Conservation (phyloP, 2,329 filamentous ascomycete species). For the Parastagonospora nodorum region DNA sequence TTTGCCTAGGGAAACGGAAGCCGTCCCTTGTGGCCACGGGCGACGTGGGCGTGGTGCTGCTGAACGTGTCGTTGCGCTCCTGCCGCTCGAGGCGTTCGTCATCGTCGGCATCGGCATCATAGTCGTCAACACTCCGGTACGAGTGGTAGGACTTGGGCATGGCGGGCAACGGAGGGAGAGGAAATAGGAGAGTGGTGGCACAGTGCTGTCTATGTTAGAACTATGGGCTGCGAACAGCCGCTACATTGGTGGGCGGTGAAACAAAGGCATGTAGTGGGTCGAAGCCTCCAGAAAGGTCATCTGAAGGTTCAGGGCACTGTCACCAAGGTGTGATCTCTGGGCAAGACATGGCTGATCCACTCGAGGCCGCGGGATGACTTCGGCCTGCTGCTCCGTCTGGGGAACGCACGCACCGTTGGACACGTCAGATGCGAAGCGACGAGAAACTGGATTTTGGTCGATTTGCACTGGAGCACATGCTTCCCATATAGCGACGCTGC, state of each 20-base stretch:
- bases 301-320: constrained; percentile 28
- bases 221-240: not conserved
- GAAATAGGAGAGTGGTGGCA: not conserved
- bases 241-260: constrained; percentile 16
- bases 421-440: not conserved
- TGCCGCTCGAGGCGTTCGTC: constrained; percentile 38
- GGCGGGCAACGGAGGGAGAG: constrained; percentile 9
- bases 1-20: constrained; percentile 33
- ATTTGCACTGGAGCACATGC: no score
- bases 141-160: constrained; percentile 45
- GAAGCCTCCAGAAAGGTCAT: constrained; percentile 29
- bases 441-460: not conserved
- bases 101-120: constrained; percentile 43
- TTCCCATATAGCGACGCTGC: no score
- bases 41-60: constrained; percentile 42
- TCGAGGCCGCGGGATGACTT: constrained; percentile 4
- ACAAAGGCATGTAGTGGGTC: constrained; percentile 12
- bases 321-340: constrained; percentile 20
- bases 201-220: not conserved
- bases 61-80: constrained; percentile 38
- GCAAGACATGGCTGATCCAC: constrained; percentile 17
- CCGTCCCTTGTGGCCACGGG: constrained; percentile 24
- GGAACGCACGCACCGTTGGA: constrained; percentile 5
- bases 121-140: constrained; percentile 41
- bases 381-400: constrained; percentile 5